These are phyloP conservation scores for Aspergillus sp. DNA, from an alignment of 2,329 filamentous ascomycete species.

Conservation along the genomic window DNA sequence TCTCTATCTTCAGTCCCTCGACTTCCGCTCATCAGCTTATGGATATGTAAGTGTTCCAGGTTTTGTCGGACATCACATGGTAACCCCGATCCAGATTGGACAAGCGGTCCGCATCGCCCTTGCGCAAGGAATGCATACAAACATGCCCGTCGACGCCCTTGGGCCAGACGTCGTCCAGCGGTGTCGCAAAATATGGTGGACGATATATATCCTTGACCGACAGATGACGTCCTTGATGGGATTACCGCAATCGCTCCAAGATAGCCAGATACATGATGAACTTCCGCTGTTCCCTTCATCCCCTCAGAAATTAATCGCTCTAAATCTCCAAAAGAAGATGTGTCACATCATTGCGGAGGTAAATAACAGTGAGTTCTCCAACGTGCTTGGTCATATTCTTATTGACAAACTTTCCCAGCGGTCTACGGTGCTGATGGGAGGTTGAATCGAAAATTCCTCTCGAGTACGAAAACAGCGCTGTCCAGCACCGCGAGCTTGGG, in stretches of 20 bases:
- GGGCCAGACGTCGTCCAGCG: constrained; percentile 44
- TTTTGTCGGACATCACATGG: background rate
- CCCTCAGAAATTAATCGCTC: constrained; percentile 36
- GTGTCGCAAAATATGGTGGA: constrained; percentile 54
- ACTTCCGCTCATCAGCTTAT: constrained; percentile 47
- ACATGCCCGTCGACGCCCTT: constrained; percentile 46
- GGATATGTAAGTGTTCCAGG: constrained; percentile 36
- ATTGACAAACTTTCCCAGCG: constrained; percentile 20
- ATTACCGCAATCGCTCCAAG: constrained; percentile 47
- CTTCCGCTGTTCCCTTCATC: constrained; percentile 45
- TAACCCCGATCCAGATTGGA: constrained; percentile 40
- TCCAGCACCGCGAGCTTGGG: constrained; percentile 39
- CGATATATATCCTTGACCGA: constrained; percentile 52
- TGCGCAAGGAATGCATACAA: constrained; percentile 52
- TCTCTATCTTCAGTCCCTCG: constrained; percentile 52
- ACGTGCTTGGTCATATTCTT: background rate
- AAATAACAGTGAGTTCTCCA: constrained; percentile 38
- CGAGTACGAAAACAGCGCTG: constrained; percentile 41
- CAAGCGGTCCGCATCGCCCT: constrained; percentile 52
- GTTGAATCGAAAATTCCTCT: constrained; percentile 33
- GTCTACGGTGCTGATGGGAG: constrained; percentile 43
- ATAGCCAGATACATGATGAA: constrained; percentile 51
- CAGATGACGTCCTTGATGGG: constrained; percentile 56
- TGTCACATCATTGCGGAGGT: constrained; percentile 46
- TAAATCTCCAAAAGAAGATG: constrained; percentile 48